These are phyloP conservation scores for Cytidiella melzeri DNA, from an alignment of 768 basidiomycete species.

Conservation along the genomic window DNA sequence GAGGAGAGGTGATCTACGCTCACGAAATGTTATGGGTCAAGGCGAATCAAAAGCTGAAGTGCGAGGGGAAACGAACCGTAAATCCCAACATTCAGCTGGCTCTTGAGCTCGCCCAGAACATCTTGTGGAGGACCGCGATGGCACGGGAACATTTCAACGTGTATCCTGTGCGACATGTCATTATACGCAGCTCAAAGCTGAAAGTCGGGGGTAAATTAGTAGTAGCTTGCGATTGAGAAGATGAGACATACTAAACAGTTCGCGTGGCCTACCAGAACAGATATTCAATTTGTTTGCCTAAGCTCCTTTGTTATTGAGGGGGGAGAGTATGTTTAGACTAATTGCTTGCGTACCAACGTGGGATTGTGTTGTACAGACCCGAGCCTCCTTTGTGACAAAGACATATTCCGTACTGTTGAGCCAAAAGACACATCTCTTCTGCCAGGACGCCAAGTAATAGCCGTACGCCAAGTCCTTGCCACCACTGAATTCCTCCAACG, in stretches of 20 bases:
- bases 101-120: conserved; percentile 5
- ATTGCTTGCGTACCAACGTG: conserved; percentile 7
- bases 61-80: conserved; percentile 9
- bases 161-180: conserved; percentile 16
- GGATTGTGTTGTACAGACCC: neutral
- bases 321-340: too few species aligned
- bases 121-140: conserved; percentile 1
- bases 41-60: neutral
- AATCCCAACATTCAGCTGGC: conserved; percentile 5
- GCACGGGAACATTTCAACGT: conserved; percentile 19
- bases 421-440: conserved; percentile 10
- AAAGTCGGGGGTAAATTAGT: too few species aligned
- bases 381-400: neutral
- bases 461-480: neutral
- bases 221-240: too few species aligned
- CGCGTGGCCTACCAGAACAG: conserved; percentile 4
- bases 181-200: too few species aligned
- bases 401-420: conserved; percentile 8
- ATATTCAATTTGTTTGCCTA: neutral
- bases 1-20: conserved; percentile 3
- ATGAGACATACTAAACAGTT: too few species aligned
- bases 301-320: too few species aligned
- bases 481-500: neutral
- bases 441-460: conserved; percentile 12
- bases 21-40: neutral